Evolutionary conservation across 208 protist species (phyloP), one percentile per base, ranked within the genome.

Genomic region (Phytomonas francai): DNA sequence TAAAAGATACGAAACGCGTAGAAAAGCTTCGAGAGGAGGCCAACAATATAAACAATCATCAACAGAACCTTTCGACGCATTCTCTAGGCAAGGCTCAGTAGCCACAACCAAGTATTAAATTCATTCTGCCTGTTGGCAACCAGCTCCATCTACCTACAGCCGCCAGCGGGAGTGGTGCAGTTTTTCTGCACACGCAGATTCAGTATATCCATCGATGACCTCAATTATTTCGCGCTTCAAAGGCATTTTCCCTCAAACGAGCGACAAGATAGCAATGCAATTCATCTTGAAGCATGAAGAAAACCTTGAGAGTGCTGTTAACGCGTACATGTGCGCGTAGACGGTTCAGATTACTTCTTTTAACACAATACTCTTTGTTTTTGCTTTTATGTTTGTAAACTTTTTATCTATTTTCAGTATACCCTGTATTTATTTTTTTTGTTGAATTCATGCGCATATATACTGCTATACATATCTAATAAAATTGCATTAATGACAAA

Each of bases 231-330:
- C 57, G 3, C 30, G 42, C 31, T 69, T 69, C 61, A 33, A 14
- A 25, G 45, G 49, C 9, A 45, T 69, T n/a, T 59, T 69, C 25
- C 65, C 65, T 11, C 19, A 61, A n/a, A 30, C 36, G 11, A 58
- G 3, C 12, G 19, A 45, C 0, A 28, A 59, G n/a, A 61, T 58
- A 11, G 65, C 65, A 25, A 45, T 61, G 28, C 1, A 60, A 36
- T 29, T 31, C 22, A 6, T 69, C 11, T 22, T 25, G 19, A 27
- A 36, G 28, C 30, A 45, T 27, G 22, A 28, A 36, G 65, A 51
- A 7, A 34, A 34, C 19, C 49, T 69, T 28, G 29, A 61, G 9
- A 30, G 31, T 2, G 65, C 65, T 3, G 19, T 69, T 22, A 29
- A 59, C n/a, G 3, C 27, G 3, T 62, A 62, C n/a, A 39, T 62